Evolutionary conservation across 306 rosid genomes (phyloP), one percentile per base, ranked within the genome.

Genomic region (Cicer judaicum): DNA sequence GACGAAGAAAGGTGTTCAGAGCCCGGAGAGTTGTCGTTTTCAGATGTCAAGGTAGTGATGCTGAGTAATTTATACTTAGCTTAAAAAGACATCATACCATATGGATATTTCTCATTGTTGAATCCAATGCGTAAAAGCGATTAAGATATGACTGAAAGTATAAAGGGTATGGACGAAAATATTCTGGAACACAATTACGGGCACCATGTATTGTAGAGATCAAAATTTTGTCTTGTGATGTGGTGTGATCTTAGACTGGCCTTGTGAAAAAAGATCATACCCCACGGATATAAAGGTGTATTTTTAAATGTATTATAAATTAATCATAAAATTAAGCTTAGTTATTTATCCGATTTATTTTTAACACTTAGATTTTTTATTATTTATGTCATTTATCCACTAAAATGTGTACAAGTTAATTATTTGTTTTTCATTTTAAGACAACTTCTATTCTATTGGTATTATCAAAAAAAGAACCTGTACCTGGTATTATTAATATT

Each of bases 1-100:
- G 72, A 84, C 88, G 82, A 84, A 75, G 66, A 46, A 39, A 59
- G 48, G 29, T 55, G 54, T 24, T 75, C 42, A 36, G 36, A 34
- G 74, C 40, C 6, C 10, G 16, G 42, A 21, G 36, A 13, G 18
- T 64, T 39, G 48, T 76, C 29, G 10, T 79, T 54, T 67, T 69
- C 69, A 44, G 77, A 21, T 73, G 56, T 76, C 54, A 52, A 66
- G 50, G 71, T 56, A 59, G 72, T 36, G 12, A n/a, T 73, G 41
- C 49, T 2, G 57, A 29, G 52, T 71, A 52, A 13, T 75, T 79
- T 55, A 64, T 64, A 74, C 60, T 24, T 53, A 80, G 72, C 68
- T 62, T 68, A 50, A 60, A 61, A 48, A 29, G 63, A 55, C 55
- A 18, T 46, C 55, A 18, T 46, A 5, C 38, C 10, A 59, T 47